Evolutionary conservation across 768 basidiomycete genomes (phyloP).

Genomic region (Tricholoma hemisulphureum): DNA sequence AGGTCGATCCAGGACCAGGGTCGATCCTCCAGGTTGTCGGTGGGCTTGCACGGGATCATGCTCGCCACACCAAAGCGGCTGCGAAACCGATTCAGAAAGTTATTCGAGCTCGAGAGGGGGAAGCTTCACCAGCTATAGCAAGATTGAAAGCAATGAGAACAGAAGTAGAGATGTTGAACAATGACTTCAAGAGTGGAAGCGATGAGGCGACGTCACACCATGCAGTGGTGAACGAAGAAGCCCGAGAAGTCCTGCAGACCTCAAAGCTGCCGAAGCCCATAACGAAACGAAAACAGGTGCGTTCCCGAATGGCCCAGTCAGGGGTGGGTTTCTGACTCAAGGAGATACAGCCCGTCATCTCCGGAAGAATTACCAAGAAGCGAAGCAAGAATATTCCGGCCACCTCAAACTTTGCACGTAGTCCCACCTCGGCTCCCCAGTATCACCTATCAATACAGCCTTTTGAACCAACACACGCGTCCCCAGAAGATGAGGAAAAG

Average conservation of each 20-base stretch:
- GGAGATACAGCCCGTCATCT: constrained; percentile 19
- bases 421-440: constrained; percentile 12
- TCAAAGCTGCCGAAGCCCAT: constrained; percentile 2
- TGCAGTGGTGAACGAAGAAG: background rate
- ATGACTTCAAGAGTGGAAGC: constrained; percentile 10
- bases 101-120: constrained; percentile 15
- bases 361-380: constrained; percentile 29
- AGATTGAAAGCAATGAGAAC: constrained; percentile 20
- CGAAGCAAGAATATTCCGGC: constrained; percentile 13
- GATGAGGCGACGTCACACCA: background rate
- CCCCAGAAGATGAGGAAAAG: constrained; percentile 7
- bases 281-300: constrained; percentile 1
- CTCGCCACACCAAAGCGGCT: background rate
- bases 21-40: constrained; percentile 1
- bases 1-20: constrained; percentile 7
- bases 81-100: constrained; percentile 17
- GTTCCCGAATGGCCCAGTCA: background rate
- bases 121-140: constrained; percentile 23
- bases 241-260: background rate
- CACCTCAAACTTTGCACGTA: constrained; percentile 6
- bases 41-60: background rate
- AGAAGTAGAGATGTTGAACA: constrained; percentile 26
- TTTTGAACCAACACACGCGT: constrained; percentile 7
- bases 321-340: background rate
- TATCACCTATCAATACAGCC: background rate